Base-by-base conservation (phyloP, 371 early-diverging fungal species). In the Lichtheimia ramosa region DNA sequence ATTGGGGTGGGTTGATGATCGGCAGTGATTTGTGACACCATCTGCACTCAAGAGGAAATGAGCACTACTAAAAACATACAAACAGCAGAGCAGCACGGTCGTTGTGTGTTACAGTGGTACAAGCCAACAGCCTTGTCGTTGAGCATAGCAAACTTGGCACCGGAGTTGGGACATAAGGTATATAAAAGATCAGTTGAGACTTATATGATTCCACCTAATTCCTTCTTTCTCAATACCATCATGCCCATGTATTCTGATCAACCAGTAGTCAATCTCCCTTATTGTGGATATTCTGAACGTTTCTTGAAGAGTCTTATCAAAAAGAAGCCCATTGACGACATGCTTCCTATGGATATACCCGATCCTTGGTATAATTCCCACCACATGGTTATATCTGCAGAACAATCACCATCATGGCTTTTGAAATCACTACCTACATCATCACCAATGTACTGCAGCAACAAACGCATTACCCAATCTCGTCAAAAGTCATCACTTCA, bases 361-460 rank as follows among this genome's bases (percentile, higher is more conserved):
- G 62, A 64, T 48, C 60, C 65, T 28, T 64, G 59, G 60, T 62
- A 55, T 40, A 50, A 41, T 28, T 56, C 55, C 23, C 40, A 28
- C 23, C 40, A 28, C 16, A 55, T 40, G 16, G 52, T 56, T 34
- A 55, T 50, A 12, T 46, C 50, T 12, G 25, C 55, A 8, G 58
- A 63, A 13, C 64, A 48, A 23, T 12, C 54, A 13, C 64, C 59
- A 20, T 34, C 34, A 10, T 58, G 64, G 58, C 52, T 51, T 18
- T 41, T 39, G 28, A 48, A 58, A 18, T 40, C 59, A n/a, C 18
- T 21, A 40, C 50, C 43, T 13, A 16, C 40, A 20, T 40, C 49
- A 5, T 18, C n/a, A 16, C n/a, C 51, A 18, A 59, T 20, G 24
- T 20, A 21, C 20, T 14, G 34, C 16, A 46, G 16, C 46, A 46